These are phyloP conservation scores for Ophiostoma ulmi DNA, from an alignment of 2,329 filamentous ascomycete genomes.

Conservation along the genomic window DNA sequence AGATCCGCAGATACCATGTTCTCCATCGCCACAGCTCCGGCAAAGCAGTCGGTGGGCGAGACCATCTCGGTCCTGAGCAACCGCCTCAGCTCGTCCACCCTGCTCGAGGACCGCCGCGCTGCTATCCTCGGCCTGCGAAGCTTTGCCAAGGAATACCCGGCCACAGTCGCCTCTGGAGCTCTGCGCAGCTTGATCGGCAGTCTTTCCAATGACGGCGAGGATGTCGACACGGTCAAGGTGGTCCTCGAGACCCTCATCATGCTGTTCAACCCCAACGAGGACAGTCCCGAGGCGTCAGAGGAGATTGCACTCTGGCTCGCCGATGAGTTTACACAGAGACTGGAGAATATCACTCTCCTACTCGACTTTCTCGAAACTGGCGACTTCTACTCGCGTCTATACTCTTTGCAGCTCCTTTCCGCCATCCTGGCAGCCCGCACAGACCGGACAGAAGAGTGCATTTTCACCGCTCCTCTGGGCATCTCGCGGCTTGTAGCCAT, in stretches of 20 bases:
- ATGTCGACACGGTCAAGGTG: constrained; percentile 93
- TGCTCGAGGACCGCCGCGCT: constrained; percentile 89
- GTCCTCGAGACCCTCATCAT: constrained; percentile 92
- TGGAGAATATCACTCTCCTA: constrained; percentile 91
- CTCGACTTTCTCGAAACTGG: constrained; percentile 80
- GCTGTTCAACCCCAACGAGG: constrained; percentile 70
- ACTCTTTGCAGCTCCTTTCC: constrained; percentile 81
- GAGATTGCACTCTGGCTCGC: constrained; percentile 95
- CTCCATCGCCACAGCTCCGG: constrained; percentile 65
- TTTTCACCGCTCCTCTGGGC: constrained; percentile 81
- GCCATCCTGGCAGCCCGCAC: constrained; percentile 81
- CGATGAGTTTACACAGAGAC: constrained; percentile 94
- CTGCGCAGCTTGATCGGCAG: constrained; percentile 80
- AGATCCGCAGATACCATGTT: constrained; percentile 45
- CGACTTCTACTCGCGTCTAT: constrained; percentile 88
- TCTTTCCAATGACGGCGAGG: constrained; percentile 80
- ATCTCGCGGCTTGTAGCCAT: constrained; percentile 79
- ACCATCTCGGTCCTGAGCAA: constrained; percentile 88
- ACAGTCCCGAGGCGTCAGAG: constrained; percentile 86
- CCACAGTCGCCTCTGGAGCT: constrained; percentile 91
- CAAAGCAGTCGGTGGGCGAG: constrained; percentile 91
- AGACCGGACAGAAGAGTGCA: constrained; percentile 89
- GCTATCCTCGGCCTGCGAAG: constrained; percentile 89
- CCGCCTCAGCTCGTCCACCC: constrained; percentile 79
- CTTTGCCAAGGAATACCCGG: constrained; percentile 94